Evolutionary conservation across 805 yeast species (phyloP).

Genomic region (Suhomyces kilbournensis): DNA sequence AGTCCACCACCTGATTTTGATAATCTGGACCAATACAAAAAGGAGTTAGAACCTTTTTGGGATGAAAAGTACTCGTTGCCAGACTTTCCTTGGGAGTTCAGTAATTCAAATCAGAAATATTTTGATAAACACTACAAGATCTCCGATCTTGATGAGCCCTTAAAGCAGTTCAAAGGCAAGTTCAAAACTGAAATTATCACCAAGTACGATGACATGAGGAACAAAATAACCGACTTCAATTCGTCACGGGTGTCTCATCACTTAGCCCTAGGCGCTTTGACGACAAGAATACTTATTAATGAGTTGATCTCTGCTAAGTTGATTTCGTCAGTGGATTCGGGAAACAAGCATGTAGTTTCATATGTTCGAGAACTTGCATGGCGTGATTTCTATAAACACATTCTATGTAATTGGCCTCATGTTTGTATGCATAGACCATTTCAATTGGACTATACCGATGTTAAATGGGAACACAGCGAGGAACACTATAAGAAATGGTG

Average conservation of each 20-base stretch:
- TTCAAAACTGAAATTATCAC: slow-evolving; percentile 7
- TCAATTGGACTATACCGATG: slow-evolving; percentile 38
- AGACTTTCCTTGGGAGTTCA: slow-evolving; percentile 5
- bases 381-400: slow-evolving; percentile 56
- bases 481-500: slow-evolving; percentile 49
- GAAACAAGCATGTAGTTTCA: slow-evolving; percentile 20
- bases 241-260: slow-evolving; percentile 46
- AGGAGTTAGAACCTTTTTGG: not conserved
- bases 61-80: slow-evolving; percentile 1
- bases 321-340: slow-evolving; percentile 7
- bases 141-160: slow-evolving; percentile 36
- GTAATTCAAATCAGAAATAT: slow-evolving; percentile 6
- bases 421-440: slow-evolving; percentile 49
- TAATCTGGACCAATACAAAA: not conserved
- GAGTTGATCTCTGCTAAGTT: slow-evolving; percentile 16
- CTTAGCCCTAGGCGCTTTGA: slow-evolving; percentile 45
- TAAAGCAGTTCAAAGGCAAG: slow-evolving; percentile 11
- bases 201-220: slow-evolving; percentile 31
- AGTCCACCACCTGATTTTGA: not conserved
- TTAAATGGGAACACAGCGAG: slow-evolving; percentile 43
- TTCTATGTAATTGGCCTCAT: slow-evolving; percentile 49
- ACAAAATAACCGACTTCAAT: slow-evolving; percentile 25
- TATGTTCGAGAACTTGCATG: slow-evolving; percentile 57
- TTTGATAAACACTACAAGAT: slow-evolving; percentile 24
- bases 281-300: slow-evolving; percentile 38